Base-by-base conservation (phyloP, 176 grass and related monocot species). In the Calamus simplicifolius region DNA sequence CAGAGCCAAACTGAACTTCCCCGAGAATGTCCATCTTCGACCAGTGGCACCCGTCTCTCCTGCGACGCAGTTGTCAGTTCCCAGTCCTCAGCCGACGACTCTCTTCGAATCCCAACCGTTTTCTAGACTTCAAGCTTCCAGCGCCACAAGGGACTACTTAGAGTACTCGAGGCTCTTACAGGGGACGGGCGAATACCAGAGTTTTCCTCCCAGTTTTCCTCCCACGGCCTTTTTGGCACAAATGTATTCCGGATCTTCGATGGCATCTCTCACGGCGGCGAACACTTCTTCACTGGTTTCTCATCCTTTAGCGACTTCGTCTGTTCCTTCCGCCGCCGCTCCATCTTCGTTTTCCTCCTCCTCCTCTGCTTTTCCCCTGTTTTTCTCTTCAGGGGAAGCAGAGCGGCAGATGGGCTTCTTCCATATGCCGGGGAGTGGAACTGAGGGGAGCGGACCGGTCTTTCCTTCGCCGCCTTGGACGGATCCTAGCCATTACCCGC, bases 1-100 rank as follows among this genome's bases (percentile, higher is more conserved):
- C 80, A 72, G 83, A 29, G 85, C 85, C 29, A 93, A 87, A 56
- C 83, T 93, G 25, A 93, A 93, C 69, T 93, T 93, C 77, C 89
- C 89, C 0, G 70, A 87, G 70, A 31, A 70, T 26, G 83, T 69
- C 30, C 50, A 29, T 15, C 53, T 85, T 16, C 70, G 62, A 6
- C 50, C 51, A 16, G n/a, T 27, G 2, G 48, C 57, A 43, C 48
- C 29, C 2, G 50, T 28, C 1, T 2, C 19, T 15, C 28, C 35
- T 25, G 59, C 25, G 1, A 23, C 18, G 1, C 56, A 55, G 29
- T 7, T 29, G 0, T 25, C 51, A 3, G 18, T 51, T 17, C 50
- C 68, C 56, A 4, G 2, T 25, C 31, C 56, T 15, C 68, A 7
- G 2, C 35, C 68, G 7, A 26, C 56, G 25, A 38, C 68, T 10